Base-by-base conservation (phyloP, 306 rosid genomes). In the Vigna nakashimae region DNA sequence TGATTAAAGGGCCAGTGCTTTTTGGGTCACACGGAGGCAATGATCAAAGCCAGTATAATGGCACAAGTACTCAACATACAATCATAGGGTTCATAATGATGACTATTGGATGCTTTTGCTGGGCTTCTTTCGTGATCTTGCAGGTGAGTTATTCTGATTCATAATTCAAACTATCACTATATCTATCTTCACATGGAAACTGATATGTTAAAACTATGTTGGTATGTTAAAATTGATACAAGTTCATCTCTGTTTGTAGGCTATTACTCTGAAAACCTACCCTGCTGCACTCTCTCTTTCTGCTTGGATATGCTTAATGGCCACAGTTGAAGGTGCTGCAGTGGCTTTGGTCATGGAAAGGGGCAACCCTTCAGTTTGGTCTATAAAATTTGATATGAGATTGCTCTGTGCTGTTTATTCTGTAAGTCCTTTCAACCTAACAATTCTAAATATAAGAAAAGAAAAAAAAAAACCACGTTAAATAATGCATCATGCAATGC, bases 241-340 rank as follows among this genome's bases (percentile, higher is more conserved):
- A 34, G 6, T 34, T 34, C 6, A 34, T 55, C 18, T 82, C 38
- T 55, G 22, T 74, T 22, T 72, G 3, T 59, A 92, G 99, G 84
- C 96, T 49, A 69, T 90, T 26, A 95, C 98, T 7, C 90, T 95
- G 13, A 82, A 84, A 74, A 50, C 83, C 50, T 95, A 95, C 86
- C 97, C 99, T 1, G 94, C 96, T 6, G 88, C 85, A 79, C 96
- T 95, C 66, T 95, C 99, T 50, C 92, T 95, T 3, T 84, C 99
- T 3, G 90, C 98, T 20, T 95, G 93, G 99, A 91, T 92, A 79
- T 95, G 99, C 83, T 63, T 91, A 43, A 28, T 90, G 82, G 99
- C 94, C 26, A 76, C 97, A 2, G 12, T 82, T 65, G 97, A 92
- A 75, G 99, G 99, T 26, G 86, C 96, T 5, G 82, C 63, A 4